Percentiles rank a stretch among this genome's conserved stretches.
These are phyloP conservation scores for Scytalidium lignicola DNA, from an alignment of 2,329 filamentous ascomycete species.

Conservation along the genomic window DNA sequence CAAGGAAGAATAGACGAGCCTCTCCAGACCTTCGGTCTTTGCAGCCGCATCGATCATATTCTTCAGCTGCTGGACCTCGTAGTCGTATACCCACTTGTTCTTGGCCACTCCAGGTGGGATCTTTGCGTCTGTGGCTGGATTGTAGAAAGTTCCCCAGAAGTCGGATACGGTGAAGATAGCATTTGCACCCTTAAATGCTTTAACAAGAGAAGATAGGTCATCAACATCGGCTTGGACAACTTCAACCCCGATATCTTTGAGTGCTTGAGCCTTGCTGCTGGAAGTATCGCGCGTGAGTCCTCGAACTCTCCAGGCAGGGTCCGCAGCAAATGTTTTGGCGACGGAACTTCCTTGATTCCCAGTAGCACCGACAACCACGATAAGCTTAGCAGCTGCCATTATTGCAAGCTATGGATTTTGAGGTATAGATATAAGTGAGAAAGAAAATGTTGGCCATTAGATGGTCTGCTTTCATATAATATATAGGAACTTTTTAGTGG, in stretches of 20 bases:
- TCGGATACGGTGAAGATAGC: conserved; percentile 50
- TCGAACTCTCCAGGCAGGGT: conserved; percentile 10
- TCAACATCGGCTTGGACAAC: conserved; percentile 36
- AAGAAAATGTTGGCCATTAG: no score
- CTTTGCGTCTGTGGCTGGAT: conserved; percentile 12
- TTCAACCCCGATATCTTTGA: conserved; percentile 34
- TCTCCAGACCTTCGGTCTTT: conserved; percentile 27
- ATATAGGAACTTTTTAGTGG: no score
- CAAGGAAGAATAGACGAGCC: conserved; percentile 34
- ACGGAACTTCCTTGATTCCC: conserved; percentile 57
- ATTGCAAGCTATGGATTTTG: no score
- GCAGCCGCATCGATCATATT: conserved; percentile 33
- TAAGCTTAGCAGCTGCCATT: conserved; percentile 33
- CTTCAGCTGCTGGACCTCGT: conserved; percentile 32
- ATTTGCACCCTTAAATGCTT: conserved; percentile 38
- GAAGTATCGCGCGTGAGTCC: conserved; percentile 7
- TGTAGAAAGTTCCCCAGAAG: conserved; percentile 19
- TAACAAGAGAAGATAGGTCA: conserved; percentile 31
- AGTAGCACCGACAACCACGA: conserved; percentile 55
- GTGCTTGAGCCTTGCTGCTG: conserved; percentile 24
- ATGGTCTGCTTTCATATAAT: no score
- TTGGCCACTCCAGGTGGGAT: conserved; percentile 14
- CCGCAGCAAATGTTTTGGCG: conserved; percentile 26
- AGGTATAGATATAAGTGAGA: no score
- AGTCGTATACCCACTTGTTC: conserved; percentile 20